phyloP scores from a whole-genome alignment of 2,329 filamentous ascomycete species.

The Graphiopsis chlorocephala region DNA sequence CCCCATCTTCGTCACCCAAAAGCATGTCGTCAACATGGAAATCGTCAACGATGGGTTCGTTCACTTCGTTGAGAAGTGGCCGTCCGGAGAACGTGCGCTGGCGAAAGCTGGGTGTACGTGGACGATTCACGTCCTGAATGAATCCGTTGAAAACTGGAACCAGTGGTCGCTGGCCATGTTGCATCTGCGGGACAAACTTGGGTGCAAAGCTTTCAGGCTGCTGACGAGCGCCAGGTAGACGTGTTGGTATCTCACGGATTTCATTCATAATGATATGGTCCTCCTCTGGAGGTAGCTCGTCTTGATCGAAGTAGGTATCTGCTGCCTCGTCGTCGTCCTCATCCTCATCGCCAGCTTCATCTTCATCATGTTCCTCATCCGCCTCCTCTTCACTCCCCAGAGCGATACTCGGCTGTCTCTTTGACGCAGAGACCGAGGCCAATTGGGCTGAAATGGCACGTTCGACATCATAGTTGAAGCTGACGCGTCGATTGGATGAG shows the following conservation, averaged over 20 bases:
- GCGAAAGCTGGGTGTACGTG: not conserved
- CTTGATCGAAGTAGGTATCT: conserved; percentile 18
- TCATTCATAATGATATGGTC: not conserved
- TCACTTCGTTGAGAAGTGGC: conserved; percentile 25
- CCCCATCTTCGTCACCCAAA: not conserved
- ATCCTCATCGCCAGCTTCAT: conserved; percentile 19
- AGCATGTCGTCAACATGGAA: conserved; percentile 8
- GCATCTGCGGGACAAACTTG: not conserved
- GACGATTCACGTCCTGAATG: not conserved
- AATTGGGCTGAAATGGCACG: conserved; percentile 24
- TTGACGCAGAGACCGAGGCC: conserved; percentile 28
- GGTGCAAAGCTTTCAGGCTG: not conserved
- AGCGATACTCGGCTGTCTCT: conserved; percentile 22
- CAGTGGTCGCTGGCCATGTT: not conserved
- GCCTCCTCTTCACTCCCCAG: conserved; percentile 19
- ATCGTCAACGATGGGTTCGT: conserved; percentile 26
- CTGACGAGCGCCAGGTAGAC: not conserved
- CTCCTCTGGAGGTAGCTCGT: conserved; percentile 12
- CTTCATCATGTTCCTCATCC: conserved; percentile 17
- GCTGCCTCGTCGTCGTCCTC: conserved; percentile 11
- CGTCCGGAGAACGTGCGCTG: not conserved
- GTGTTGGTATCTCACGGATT: not conserved
- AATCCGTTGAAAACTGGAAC: not conserved
- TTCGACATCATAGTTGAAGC: conserved; percentile 22
- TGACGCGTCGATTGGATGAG: conserved; percentile 12